Conservation (phyloP, 2,329 filamentous ascomycete species). For the Aspergillus luchuensis region DNA sequence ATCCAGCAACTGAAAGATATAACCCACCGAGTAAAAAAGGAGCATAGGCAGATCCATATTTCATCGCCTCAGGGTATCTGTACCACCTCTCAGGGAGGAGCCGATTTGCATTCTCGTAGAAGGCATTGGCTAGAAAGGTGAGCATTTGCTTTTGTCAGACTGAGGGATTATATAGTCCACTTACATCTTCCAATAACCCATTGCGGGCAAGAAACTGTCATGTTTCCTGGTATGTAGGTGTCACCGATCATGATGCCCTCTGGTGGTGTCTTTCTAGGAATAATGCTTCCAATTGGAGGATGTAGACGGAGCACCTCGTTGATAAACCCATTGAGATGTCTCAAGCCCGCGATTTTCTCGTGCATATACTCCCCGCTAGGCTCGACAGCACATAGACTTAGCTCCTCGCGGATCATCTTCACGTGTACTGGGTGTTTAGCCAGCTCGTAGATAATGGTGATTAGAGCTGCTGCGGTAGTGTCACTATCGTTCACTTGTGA, state of each 20-base stretch:
- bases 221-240: conserved; percentile 4
- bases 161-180: not conserved
- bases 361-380: not conserved
- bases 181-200: conserved; percentile 1
- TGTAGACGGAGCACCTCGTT: conserved; percentile 7
- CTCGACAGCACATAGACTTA: not conserved
- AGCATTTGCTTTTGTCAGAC: not conserved
- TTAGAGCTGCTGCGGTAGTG: conserved; percentile 7
- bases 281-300: conserved; percentile 2
- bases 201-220: not conserved
- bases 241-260: not conserved
- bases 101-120: not conserved
- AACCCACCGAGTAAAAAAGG: conserved; percentile 2
- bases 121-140: not conserved
- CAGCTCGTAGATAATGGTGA: conserved; percentile 3
- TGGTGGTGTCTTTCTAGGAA: conserved; percentile 7
- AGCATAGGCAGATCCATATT: conserved; percentile 2
- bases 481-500: conserved; percentile 1
- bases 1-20: no score
- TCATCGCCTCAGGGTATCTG: not conserved
- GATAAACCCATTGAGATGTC: conserved; percentile 7
- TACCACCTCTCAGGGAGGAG: conserved; percentile 8
- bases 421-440: not conserved
- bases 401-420: not conserved
- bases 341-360: not conserved